Evolutionary conservation across 495 filamentous ascomycete species (phyloP), one percentile per base, ranked within the genome.

Genomic region (Glarea lozoyensis): DNA sequence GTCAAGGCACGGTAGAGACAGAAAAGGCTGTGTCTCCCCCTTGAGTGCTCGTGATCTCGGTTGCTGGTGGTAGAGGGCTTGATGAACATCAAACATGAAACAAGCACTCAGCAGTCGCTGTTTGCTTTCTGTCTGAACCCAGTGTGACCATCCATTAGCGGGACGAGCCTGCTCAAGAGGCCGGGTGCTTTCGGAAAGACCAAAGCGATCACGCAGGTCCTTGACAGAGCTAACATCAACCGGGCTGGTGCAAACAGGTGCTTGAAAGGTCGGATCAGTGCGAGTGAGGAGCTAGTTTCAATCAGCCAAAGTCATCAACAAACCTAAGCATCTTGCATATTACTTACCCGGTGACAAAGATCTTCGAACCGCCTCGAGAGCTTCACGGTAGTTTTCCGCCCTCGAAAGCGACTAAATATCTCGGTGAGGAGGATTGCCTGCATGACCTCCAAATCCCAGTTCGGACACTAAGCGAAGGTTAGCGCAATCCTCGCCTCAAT

Each of bases 371-470:
- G 56, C 46, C 63, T 60, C 42, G 71, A 73, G 40, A 65, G 43
- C 40, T 49, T 50, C 40, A 64, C 60, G 34, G 56, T 50, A 22
- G 59, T 63, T 55, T 66, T 70, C 37, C 63, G 61, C 48, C 70
- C 71, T 34, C 71, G 63, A 54, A 75, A 75, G 36, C 65, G 64
- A 30, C 63, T 60, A 45, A 73, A 76, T 46, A 69, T 60, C 49
- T 76, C 73, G 53, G 67, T 73, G 15, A 76, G 60, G 30, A 76
- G 59, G 46, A 75, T 72, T 27, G 69, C 60, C 58, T 75, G 71
- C 70, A 73, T 73, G 46, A 63, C 60, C 39, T 66, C 58, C 23
- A 72, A 55, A 56, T 52, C 63, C 50, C 47, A 54, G 19, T 36
- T 49, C 10, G 35, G 27, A 30, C 22, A 35, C 54, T 54, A 25